Percentiles rank a stretch among this genome's conserved stretches.
Evolutionary conservation across 1,284 basidiomycete species (phyloP).

Genomic region (Golubevia pallescens): DNA sequence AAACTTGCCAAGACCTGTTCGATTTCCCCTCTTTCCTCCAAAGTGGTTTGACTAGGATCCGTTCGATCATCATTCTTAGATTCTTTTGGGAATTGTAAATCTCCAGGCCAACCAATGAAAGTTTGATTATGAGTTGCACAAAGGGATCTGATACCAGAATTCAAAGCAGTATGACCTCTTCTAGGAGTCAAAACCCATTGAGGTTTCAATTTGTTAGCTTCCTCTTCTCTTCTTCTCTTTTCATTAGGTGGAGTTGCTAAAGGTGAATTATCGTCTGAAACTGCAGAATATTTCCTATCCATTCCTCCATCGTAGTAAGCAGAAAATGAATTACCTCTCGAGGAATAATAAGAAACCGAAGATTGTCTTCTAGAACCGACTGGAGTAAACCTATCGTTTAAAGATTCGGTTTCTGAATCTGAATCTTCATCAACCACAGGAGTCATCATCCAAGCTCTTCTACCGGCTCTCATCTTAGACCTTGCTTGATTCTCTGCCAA

Average conservation of each 20-base stretch:
- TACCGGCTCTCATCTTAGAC: constrained; percentile 33
- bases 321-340: background rate
- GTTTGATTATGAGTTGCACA: constrained; percentile 83
- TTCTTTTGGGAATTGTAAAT: constrained; percentile 70
- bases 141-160: constrained; percentile 86
- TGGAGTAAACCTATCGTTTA: constrained; percentile 51
- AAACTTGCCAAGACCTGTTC: constrained; percentile 51
- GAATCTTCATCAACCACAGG: constrained; percentile 50
- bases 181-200: constrained; percentile 80
- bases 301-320: background rate
- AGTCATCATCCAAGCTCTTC: constrained; percentile 55
- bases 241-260: background rate
- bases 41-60: constrained; percentile 42
- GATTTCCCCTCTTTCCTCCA: constrained; percentile 45
- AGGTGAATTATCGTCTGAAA: background rate
- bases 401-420: constrained; percentile 27
- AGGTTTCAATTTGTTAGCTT: constrained; percentile 26
- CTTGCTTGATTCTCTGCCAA: constrained; percentile 56
- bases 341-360: background rate
- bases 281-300: background rate
- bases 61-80: constrained; percentile 35
- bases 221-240: background rate
- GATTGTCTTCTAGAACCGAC: constrained; percentile 35
- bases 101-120: constrained; percentile 92
- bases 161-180: constrained; percentile 93